phyloP scores from a whole-genome alignment of 2,329 filamentous ascomycete species.

The Colletotrichum tamarilloi region DNA sequence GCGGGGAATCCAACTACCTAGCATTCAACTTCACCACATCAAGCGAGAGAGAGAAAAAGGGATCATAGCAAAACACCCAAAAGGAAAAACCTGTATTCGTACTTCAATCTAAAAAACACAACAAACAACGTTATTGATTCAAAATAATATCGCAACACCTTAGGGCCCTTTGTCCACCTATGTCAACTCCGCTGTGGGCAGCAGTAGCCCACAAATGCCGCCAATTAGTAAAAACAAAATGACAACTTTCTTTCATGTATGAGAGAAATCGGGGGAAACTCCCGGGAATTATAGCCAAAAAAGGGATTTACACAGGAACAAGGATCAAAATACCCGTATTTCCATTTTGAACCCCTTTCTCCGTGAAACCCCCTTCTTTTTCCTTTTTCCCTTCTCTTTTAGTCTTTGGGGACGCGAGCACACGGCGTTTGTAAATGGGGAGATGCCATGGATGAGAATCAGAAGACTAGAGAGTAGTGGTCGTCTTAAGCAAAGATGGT shows the following conservation, averaged over 20 bases:
- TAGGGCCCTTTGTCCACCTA: conserved; percentile 5
- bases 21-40: neutral
- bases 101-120: conserved; percentile 13
- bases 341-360: neutral
- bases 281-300: neutral
- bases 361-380: neutral
- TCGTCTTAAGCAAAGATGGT: conserved; percentile 10
- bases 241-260: neutral
- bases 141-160: conserved; percentile 17
- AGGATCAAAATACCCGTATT: neutral
- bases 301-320: no score
- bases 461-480: neutral
- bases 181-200: conserved; percentile 16
- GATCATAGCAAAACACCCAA: neutral
- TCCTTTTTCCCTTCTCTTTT: neutral
- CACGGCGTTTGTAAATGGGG: neutral
- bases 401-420: neutral
- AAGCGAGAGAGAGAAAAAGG: neutral
- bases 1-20: neutral
- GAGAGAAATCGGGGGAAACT: neutral
- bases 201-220: conserved; percentile 23
- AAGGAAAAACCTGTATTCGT: conserved; percentile 17
- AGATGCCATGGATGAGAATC: neutral
- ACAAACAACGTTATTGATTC: neutral
- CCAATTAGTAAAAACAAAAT: conserved; percentile 14